Base-by-base conservation (phyloP, 1,284 basidiomycete genomes). In the Ganoderma sp. region DNA sequence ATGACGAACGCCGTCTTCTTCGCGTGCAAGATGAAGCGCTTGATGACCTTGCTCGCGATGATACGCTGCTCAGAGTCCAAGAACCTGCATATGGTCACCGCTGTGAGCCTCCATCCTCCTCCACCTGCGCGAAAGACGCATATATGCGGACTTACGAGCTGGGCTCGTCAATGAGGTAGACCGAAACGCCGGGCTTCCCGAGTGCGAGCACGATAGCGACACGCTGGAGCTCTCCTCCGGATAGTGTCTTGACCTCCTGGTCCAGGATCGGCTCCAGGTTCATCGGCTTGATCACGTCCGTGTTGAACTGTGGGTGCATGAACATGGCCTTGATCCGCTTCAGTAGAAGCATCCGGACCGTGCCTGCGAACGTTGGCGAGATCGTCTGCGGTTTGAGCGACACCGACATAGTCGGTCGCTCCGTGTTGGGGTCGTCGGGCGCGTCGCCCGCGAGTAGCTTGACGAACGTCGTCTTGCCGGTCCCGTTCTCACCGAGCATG, bases 41-140 rank as follows among this genome's bases (percentile, higher is more conserved):
- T 99, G 84, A 99, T 98, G 77, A 98, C 95, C 79, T 97, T 97
- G 78, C 92, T 92, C 8, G 97, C 94, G 73, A 96, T 93, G 79
- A 99, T 98, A 91, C 96, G 96, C 80, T 99, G 96, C 80, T 99
- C 96, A 43, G 97, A 98, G 80, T 99, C 96, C 76, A 99, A 85
- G 90, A 96, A 96, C 79, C 92, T 93, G 71, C 73, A 57, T 72
- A 65, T 5, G n/a, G n/a, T 59, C 68, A 67, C 59, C 34, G 6
- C 12, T 52, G 48, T 52, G 22, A 61, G 65, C 28, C 37, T 42
- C 42, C 41, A 39, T 63, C 32, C 45, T n/a, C n/a, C n/a, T n/a
- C n/a, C n/a, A n/a, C n/a, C 52, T 19, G 42, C 54, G 56, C 43
- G 60, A 32, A 63, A 25, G 17, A 62, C 45, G 19, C 12, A 45